Base-by-base conservation (phyloP, 352 stramenopile genomes). In the Phytophthora agathidicida region DNA sequence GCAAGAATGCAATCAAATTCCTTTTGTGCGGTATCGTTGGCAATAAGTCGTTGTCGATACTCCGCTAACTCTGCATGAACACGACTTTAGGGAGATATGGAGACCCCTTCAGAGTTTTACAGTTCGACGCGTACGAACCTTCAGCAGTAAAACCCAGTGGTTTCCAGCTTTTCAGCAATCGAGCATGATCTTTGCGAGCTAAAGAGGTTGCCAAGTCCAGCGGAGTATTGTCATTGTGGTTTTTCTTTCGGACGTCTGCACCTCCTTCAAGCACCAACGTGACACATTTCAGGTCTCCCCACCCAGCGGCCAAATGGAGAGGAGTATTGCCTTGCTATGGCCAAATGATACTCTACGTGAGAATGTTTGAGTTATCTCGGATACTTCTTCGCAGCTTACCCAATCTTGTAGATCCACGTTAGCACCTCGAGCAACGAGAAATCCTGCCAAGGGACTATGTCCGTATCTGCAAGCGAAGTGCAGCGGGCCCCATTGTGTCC, bases 291-390 rank as follows among this genome's bases (percentile, higher is more conserved):
- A 88, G 39, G 26, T 85, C 76, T 16, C 83, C 81, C 75, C 79
- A 93, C 0, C 80, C 83, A 50, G 81, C 77, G n/a, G 79, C 77
- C 24, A 93, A 35, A 46, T 93, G 81, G 7, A 93, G 48, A 8
- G 83, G 64, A 5, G 81, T 86, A 36, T 91, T 89, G n/a, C 81
- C 77, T 45, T 70, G 63, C 83, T 92, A 45, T 4, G 49, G 5
- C 22, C 39, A 14, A 17, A 20, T 38, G 28, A 22, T 4, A 41
- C 37, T 37, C 7, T 4, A 41, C 9, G n/a, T 14, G 22, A 42
- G 8, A 30, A 13, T 19, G 6, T 23, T 19, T 4, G 11, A 26
- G 42, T 19, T n/a, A 2, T 13, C 10, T 32, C 28, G 8, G 6
- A 35, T 20, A 14, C 3, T 45, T 22, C 14, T 8, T 46, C 13